Evolutionary conservation across 2,329 filamentous ascomycete genomes (phyloP).

Genomic region (Hypoxylon sp.): DNA sequence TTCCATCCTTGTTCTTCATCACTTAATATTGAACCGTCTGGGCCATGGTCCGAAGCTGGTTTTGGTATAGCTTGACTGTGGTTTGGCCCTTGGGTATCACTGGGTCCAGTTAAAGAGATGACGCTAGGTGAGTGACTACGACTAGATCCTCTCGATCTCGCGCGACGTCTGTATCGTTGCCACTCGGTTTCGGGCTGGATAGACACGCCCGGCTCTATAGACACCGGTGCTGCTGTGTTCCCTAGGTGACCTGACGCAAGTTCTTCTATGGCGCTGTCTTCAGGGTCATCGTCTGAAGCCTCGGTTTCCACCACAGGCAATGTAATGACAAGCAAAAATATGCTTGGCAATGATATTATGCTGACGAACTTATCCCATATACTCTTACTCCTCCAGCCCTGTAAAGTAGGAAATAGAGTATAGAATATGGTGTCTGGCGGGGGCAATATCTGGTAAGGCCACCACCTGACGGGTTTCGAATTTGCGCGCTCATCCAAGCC

Average conservation of each 20-base stretch:
- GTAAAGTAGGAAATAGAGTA: slow-evolving; percentile 89
- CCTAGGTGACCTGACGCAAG: slow-evolving; percentile 48
- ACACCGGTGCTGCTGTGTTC: slow-evolving; percentile 54
- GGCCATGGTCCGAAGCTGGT: slow-evolving; percentile 47
- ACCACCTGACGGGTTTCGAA: slow-evolving; percentile 74
- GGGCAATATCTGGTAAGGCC: slow-evolving; percentile 82
- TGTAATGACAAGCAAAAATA: slow-evolving; percentile 90
- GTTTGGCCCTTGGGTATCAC: slow-evolving; percentile 20
- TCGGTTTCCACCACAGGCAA: slow-evolving; percentile 88
- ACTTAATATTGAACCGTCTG: slow-evolving; percentile 46
- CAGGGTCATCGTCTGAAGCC: slow-evolving; percentile 64
- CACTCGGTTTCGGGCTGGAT: slow-evolving; percentile 67
- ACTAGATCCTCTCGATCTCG: slow-evolving; percentile 53
- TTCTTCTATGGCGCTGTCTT: slow-evolving; percentile 54
- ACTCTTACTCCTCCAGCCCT: slow-evolving; percentile 84
- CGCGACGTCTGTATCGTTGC: slow-evolving; percentile 69
- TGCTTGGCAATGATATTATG: slow-evolving; percentile 86
- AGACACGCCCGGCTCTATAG: slow-evolving; percentile 52
- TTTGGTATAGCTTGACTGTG: slow-evolving; percentile 35
- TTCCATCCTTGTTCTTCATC: slow-evolving; percentile 78
- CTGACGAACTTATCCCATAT: slow-evolving; percentile 87
- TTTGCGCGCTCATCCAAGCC: slow-evolving; percentile 57
- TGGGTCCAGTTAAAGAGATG: slow-evolving; percentile 47
- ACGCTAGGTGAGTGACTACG: slow-evolving; percentile 52
- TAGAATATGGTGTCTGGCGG: slow-evolving; percentile 77